Evolutionary conservation across 805 yeast species (phyloP), one percentile per base, ranked within the genome.

Genomic region (Monosporozyma siamensis): DNA sequence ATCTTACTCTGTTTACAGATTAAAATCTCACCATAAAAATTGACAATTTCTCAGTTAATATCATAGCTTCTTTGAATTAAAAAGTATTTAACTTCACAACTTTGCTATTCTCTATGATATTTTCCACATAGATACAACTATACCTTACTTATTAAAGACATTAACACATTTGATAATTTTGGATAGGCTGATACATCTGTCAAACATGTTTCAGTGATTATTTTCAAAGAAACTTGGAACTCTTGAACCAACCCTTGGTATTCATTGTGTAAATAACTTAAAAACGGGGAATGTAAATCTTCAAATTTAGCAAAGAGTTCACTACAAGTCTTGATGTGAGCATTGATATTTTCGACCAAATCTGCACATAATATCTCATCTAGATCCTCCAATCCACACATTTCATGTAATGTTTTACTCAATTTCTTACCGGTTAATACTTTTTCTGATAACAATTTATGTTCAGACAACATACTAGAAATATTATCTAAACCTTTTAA

Each of bases 231-330:
- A 6, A 54, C 45, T 38, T 55, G 62, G 24, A 56, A 58, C 15
- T 53, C 56, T 32, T 52, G 58, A 12, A 58, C 41, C n/a, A 59
- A 44, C 10, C 59, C 56, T 26, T 56, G 61, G 40, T 54, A 56
- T 36, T 57, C 64, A 35, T 58, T 57, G 25, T 56, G 51, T 23
- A 57, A 29, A 35, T 57, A 57, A 34, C 48, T 53, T 15, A 58
- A 43, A 32, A 52, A 49, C 12, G 64, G 59, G 3, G 65, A 59
- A 12, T 51, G 50, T 18, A 53, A 31, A 1, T 46, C 40, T 11
- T 47, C 46, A 9, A 55, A 32, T 3, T 48, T 38, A 3, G 36
- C 37, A 11, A 57, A 39, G 12, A 48, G 32, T 12, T 31, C 25
- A 25, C 47, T 45, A 29, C 51, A 50, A 12, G 32, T 38, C 1